A percentile compares a stretch with the other conserved stretches of the same genome.
Conservation (phyloP, 148 eudicot species). For the Chenopodium suecicum region DNA sequence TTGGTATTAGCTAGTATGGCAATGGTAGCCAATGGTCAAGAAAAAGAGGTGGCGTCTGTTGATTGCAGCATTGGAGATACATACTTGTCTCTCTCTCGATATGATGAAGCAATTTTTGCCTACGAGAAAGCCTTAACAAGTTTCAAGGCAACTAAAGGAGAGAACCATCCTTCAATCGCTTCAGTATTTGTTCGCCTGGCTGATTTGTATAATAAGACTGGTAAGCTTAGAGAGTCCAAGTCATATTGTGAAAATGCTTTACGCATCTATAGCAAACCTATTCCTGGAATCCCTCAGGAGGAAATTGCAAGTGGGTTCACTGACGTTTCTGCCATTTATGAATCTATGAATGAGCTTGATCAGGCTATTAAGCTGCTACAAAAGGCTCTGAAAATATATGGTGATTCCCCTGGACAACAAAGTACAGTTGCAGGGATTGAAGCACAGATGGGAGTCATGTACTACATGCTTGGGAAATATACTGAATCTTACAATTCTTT, state of each 20-base stretch:
- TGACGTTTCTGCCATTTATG: slow-evolving; percentile 89
- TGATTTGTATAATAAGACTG: slow-evolving; percentile 84
- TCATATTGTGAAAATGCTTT: slow-evolving; percentile 95
- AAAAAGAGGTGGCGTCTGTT: slow-evolving; percentile 85
- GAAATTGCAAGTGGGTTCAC: slow-evolving; percentile 90
- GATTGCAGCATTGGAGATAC: slow-evolving; percentile 97
- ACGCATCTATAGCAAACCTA: slow-evolving; percentile 69
- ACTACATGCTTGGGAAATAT: slow-evolving; percentile 82
- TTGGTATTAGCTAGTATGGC: slow-evolving; percentile 96
- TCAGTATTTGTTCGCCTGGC: slow-evolving; percentile 92
- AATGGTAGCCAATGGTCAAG: slow-evolving; percentile 94
- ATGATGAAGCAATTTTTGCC: slow-evolving; percentile 90
- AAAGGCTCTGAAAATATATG: slow-evolving; percentile 84
- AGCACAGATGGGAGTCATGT: slow-evolving; percentile 97
- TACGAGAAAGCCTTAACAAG: slow-evolving; percentile 90
- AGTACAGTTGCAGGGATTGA: slow-evolving; percentile 95
- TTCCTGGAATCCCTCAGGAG: slow-evolving; percentile 80
- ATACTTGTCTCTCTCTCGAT: slow-evolving; percentile 70
- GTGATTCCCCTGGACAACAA: slow-evolving; percentile 93
- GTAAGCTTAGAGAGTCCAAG: slow-evolving; percentile 83
- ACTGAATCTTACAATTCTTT: slow-evolving; percentile 71
- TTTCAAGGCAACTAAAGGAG: slow-evolving; percentile 83
- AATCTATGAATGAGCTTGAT: slow-evolving; percentile 93
- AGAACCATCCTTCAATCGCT: slow-evolving; percentile 89
- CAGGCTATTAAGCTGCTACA: slow-evolving; percentile 80